A percentile compares a stretch with the other conserved stretches of the same genome.
These are phyloP conservation scores for Coemansia sp. DNA, from an alignment of 192 early-diverging fungal genomes.

Conservation along the genomic window DNA sequence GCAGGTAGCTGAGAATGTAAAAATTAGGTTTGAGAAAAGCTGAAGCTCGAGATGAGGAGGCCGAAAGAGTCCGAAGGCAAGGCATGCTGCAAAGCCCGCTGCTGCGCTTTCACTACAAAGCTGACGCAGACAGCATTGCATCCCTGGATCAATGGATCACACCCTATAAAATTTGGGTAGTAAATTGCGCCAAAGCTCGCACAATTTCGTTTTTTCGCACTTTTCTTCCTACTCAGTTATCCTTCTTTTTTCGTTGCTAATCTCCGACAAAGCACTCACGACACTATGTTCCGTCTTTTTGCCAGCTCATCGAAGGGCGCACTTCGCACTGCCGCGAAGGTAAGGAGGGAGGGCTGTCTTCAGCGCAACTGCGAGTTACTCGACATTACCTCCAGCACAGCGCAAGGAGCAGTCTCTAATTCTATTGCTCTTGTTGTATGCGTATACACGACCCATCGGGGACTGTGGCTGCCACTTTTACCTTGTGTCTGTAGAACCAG, in stretches of 20 bases:
- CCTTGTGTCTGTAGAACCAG: conserved; percentile 36
- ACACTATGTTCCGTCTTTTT: conserved; percentile 49
- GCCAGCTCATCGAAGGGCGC: conserved; percentile 49
- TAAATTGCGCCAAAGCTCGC: neutral
- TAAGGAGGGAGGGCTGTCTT: conserved; percentile 7
- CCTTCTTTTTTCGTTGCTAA: neutral
- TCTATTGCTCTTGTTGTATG: neutral
- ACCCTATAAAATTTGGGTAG: neutral
- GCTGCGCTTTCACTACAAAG: neutral
- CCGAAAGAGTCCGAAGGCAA: neutral
- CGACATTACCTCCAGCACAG: neutral
- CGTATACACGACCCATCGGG: neutral
- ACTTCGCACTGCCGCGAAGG: conserved; percentile 46
- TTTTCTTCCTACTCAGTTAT: neutral
- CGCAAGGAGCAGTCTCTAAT: neutral
- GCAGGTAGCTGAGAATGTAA: neutral
- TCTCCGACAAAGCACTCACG: conserved; percentile 1
- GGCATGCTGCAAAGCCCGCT: neutral
- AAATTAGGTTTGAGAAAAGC: neutral
- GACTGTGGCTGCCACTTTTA: neutral
- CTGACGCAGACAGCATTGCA: neutral
- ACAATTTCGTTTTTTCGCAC: neutral
- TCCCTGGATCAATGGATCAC: neutral
- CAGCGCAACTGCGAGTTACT: neutral
- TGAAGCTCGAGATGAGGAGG: neutral